Percentiles rank a stretch among this genome's conserved stretches.
Conservation (phyloP, 2,329 filamentous ascomycete species). For the Leptographium flavum region DNA sequence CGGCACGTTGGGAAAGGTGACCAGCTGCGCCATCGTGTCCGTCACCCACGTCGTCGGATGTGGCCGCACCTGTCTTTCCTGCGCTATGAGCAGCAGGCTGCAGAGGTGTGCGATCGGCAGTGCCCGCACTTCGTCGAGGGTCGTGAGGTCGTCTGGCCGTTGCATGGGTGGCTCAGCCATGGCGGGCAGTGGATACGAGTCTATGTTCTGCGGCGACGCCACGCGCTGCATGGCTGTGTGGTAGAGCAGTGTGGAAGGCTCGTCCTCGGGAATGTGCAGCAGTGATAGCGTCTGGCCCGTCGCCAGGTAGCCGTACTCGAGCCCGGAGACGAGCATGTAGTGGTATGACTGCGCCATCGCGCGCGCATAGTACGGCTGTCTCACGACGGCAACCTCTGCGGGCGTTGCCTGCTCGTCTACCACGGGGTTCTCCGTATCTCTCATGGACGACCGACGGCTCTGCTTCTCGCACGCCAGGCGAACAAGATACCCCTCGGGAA, state of each 20-base stretch:
- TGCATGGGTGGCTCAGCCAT: neutral
- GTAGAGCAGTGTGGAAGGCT: neutral
- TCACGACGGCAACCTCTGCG: too few relatives aligned
- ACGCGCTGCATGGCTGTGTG: too few relatives aligned
- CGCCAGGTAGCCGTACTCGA: neutral
- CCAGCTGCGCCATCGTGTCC: neutral
- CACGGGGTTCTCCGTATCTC: too few relatives aligned
- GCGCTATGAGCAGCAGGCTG: neutral
- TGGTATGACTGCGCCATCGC: neutral
- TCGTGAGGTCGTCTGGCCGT: neutral
- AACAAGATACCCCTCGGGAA: too few relatives aligned
- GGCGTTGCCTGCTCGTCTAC: too few relatives aligned
- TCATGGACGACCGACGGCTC: too few relatives aligned
- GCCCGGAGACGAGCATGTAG: neutral
- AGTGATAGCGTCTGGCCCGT: neutral
- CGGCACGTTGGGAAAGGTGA: neutral
- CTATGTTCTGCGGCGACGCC: too few relatives aligned
- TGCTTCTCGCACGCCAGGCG: too few relatives aligned
- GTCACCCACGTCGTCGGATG: neutral
- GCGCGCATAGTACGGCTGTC: too few relatives aligned
- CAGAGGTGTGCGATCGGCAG: neutral
- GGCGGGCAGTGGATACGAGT: neutral
- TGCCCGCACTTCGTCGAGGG: neutral
- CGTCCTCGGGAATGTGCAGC: neutral
- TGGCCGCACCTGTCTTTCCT: neutral